Percentiles rank a stretch among this genome's conserved stretches.
Evolutionary conservation across 2,329 filamentous ascomycete genomes (phyloP).

Genomic region (Trichoderma simmonsii): DNA sequence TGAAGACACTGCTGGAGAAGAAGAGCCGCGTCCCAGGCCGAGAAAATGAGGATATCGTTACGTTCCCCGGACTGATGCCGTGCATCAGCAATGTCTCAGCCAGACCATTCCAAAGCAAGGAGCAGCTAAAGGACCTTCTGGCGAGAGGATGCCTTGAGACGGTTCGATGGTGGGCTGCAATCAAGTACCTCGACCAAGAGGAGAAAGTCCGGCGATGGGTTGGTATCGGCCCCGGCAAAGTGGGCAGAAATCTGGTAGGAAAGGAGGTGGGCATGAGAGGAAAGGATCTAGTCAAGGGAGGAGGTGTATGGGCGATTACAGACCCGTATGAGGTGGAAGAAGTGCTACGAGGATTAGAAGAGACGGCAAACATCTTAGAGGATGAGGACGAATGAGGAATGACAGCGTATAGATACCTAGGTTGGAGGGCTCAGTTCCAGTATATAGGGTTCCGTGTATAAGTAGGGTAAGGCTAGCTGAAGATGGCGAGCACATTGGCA

Average conservation of each 20-base stretch:
- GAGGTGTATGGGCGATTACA: conserved; percentile 88
- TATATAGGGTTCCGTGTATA: neutral
- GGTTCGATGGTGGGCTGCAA: conserved; percentile 91
- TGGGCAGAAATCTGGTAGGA: conserved; percentile 87
- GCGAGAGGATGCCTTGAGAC: conserved; percentile 86
- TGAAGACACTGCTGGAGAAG: conserved; percentile 64
- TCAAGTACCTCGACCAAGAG: conserved; percentile 83
- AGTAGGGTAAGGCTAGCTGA: neutral
- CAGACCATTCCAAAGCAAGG: conserved; percentile 68
- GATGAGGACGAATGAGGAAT: conserved; percentile 40
- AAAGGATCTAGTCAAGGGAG: conserved; percentile 75
- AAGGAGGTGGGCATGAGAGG: conserved; percentile 90
- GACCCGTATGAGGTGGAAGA: conserved; percentile 74
- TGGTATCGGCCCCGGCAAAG: conserved; percentile 89
- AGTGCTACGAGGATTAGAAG: conserved; percentile 61
- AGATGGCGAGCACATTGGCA: neutral
- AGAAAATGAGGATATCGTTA: conserved; percentile 62
- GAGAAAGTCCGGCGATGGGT: conserved; percentile 80
- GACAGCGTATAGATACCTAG: conserved; percentile 24
- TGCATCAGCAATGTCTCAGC: conserved; percentile 87
- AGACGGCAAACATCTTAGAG: conserved; percentile 55
- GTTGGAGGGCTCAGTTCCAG: neutral
- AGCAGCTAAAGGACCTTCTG: conserved; percentile 74
- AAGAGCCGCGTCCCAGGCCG: conserved; percentile 53
- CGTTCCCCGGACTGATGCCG: conserved; percentile 70